Evolutionary conservation across 306 rosid genomes (phyloP).

Genomic region (Ziziphus jujuba): DNA sequence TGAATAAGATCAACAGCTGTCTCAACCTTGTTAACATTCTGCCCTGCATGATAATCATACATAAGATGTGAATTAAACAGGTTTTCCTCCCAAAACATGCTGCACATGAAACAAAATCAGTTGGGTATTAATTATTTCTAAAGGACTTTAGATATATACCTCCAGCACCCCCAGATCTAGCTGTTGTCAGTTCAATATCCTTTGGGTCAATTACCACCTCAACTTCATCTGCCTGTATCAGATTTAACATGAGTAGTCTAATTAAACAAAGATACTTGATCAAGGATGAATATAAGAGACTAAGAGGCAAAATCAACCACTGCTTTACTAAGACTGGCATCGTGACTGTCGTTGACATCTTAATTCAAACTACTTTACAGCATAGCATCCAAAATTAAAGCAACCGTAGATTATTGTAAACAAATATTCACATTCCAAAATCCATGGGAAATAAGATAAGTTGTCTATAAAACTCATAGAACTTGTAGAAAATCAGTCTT

Average conservation of each 20-base stretch:
- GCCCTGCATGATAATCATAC: conserved; percentile 62
- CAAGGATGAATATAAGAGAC: conserved; percentile 10
- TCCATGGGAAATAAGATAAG: too few species aligned
- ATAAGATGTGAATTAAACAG: conserved; percentile 26
- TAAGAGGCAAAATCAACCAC: not conserved
- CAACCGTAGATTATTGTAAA: too few species aligned
- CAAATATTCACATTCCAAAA: too few species aligned
- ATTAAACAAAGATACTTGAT: conserved; percentile 3
- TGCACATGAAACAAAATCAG: conserved; percentile 17
- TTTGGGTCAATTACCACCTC: conserved; percentile 90
- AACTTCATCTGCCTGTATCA: conserved; percentile 89
- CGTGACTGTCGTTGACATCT: too few species aligned
- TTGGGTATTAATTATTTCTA: conserved; percentile 12
- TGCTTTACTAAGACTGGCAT: not conserved
- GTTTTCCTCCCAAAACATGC: conserved; percentile 11
- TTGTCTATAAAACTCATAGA: too few species aligned
- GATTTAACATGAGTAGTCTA: conserved; percentile 20
- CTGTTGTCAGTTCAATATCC: conserved; percentile 89
- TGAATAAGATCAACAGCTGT: conserved; percentile 95
- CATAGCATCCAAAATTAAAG: too few species aligned
- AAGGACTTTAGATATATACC: conserved; percentile 49
- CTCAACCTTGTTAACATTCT: conserved; percentile 98
- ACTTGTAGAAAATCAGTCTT: too few species aligned
- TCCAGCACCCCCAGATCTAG: conserved; percentile 99
- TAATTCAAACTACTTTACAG: too few species aligned